Percentiles rank a stretch among this genome's conserved stretches.
Evolutionary conservation across 139 green algal genomes (phyloP).

Genomic region (Eudorina sp.): DNA sequence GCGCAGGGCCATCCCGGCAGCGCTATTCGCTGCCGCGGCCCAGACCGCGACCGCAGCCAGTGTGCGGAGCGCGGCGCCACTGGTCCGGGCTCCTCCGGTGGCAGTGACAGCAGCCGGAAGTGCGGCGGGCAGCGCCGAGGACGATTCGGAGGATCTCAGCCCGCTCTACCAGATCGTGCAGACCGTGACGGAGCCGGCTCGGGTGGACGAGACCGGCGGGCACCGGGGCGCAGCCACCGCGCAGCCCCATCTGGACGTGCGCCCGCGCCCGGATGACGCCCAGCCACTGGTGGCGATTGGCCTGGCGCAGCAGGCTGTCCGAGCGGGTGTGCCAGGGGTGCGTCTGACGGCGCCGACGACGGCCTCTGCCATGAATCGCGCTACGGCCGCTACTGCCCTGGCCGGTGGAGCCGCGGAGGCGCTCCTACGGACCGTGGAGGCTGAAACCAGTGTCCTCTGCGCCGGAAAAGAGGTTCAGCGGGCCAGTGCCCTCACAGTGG

Average conservation of each 20-base stretch:
- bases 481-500: neutral
- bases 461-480: neutral
- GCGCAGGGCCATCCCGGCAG: neutral
- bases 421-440: conserved; percentile 31
- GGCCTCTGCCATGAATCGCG: neutral
- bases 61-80: no score
- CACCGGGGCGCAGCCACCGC: no score
- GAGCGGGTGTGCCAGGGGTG: neutral
- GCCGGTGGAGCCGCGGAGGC: neutral
- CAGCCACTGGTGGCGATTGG: conserved; percentile 20
- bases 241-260: neutral
- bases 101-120: neutral
- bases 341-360: neutral
- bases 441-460: conserved; percentile 22
- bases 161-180: conserved; percentile 23
- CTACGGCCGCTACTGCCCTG: neutral
- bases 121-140: neutral
- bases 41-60: neutral
- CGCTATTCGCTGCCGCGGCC: neutral
- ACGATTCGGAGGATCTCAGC: neutral
- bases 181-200: neutral
- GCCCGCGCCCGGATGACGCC: neutral
- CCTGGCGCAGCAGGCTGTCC: conserved; percentile 47
- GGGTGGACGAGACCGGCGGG: neutral
- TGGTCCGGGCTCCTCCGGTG: neutral